Evolutionary conservation across 2,329 filamentous ascomycete genomes (phyloP), one percentile per base, ranked within the genome.

Genomic region (Septoria petroselini): DNA sequence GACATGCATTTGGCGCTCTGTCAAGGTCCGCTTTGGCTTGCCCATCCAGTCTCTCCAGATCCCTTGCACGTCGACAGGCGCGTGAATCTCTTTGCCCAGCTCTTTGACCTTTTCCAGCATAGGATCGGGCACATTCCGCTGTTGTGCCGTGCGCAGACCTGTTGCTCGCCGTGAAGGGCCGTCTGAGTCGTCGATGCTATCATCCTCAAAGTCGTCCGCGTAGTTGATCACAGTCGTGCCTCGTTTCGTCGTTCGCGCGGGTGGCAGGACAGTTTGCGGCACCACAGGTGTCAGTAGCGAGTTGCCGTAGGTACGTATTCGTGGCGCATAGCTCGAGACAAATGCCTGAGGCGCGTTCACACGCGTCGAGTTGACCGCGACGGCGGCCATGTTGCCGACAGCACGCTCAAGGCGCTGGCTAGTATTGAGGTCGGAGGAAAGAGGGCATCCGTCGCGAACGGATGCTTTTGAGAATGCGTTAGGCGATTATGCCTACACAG

Each of bases 151-250:
- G 61, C 91, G 84, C 69, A 96, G 69, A 4, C 91, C 90, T 0
- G 90, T 94, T 9, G 88, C 81, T 55, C 83, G 74, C 18, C 68
- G 60, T 35, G 44, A 48, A 34, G 79, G 86, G 1, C 85, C 84
- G 56, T 91, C 84, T 57, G 88, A 81, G 52, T 81, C 77, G 48
- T 88, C 85, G 55, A 89, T 86, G 55, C 89, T 86, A 48, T 84
- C 90, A 59, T 96, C 91, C 65, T 85, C 95, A 39, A 91, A 91
- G 68, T 97, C 91, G 68, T 98, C 93, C 18, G 93, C 91, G 67
- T 98, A 98, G 73, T 96, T 98, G 72, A 97, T 93, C 57, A 91
- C 88, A 27, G 88, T 93, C 1, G 93, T 97, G 50, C 93, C 93
- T 70, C 93, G 86, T 75, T 98, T 97, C 7, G 93, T 97, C n/a